A percentile compares a stretch with the other conserved stretches of the same genome.
Conservation (phyloP, 1,284 basidiomycete genomes). For the Grifola frondosa region DNA sequence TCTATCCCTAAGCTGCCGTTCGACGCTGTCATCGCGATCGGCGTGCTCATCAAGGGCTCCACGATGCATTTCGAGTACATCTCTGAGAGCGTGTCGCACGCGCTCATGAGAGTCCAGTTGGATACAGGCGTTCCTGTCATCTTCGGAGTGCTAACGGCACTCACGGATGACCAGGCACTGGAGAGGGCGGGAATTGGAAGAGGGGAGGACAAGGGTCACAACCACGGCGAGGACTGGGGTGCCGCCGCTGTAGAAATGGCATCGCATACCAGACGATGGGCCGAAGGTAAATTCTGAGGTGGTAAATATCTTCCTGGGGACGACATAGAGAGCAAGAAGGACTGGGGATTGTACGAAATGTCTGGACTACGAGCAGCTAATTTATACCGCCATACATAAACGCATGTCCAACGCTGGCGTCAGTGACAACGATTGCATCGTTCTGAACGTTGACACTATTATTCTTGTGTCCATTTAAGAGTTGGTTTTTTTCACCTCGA, state of each 20-base stretch:
- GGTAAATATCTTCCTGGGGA: too few species aligned
- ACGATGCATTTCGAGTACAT: slow-evolving; percentile 99
- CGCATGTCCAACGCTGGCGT: too few species aligned
- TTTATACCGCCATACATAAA: too few species aligned
- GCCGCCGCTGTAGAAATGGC: slow-evolving; percentile 94
- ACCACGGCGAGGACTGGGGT: slow-evolving; percentile 97
- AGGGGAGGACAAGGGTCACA: slow-evolving; percentile 73
- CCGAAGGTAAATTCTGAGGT: slow-evolving; percentile 67
- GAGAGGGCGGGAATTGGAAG: slow-evolving; percentile 84
- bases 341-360: slow-evolving; percentile 9
- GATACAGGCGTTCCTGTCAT: slow-evolving; percentile 95
- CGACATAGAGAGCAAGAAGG: too few species aligned
- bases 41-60: slow-evolving; percentile 94
- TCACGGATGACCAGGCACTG: slow-evolving; percentile 93
- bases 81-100: slow-evolving; percentile 88
- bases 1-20: slow-evolving; percentile 68
- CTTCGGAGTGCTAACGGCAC: slow-evolving; percentile 92
- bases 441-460: too few species aligned
- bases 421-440: too few species aligned
- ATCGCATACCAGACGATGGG: slow-evolving; percentile 71
- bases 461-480: too few species aligned
- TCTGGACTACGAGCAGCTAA: too few species aligned
- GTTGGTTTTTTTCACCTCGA: too few species aligned
- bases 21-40: slow-evolving; percentile 95
- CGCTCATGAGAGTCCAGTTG: slow-evolving; percentile 91